Evolutionary conservation across 1,284 basidiomycete species (phyloP), one percentile per base, ranked within the genome.

Genomic region (Cystobasidium sp.): DNA sequence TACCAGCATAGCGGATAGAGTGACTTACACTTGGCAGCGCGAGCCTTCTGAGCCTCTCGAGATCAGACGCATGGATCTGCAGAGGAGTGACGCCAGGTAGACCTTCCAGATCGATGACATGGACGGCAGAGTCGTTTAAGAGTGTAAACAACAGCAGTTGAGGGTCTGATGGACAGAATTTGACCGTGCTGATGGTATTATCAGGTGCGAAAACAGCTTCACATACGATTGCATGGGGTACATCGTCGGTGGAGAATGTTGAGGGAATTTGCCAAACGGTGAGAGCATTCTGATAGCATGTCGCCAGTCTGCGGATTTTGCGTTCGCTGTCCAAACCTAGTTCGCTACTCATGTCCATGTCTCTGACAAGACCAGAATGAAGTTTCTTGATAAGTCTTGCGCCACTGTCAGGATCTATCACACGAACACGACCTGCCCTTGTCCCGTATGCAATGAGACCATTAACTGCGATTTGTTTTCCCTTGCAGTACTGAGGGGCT

Each of bases 401-500:
- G 10, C 70, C 70, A 12, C 39, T 64, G 18, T 39, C 43, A 10
- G 70, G 63, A 51, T 73, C 70, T n/a, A 73, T 73, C 20, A 73
- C 53, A 22, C 70, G 56, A 20, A 73, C 55, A 9, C 70, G 18
- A 9, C 70, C 70, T 18, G 63, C 70, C 3, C 70, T 31, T n/a
- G 70, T 73, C 14, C 59, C 37, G 39, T 73, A 73, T 24, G 63
- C 61, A 37, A 73, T 73, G 43, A 73, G 51, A 39, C 70, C 70
- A 43, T 73, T 65, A 14, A 59, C 70, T n/a, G 70, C 70, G 20
- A 73, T 73, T 31, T 73, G 70, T n/a, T 43, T 52, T 31, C 70
- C 70, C 31, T 47, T 55, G 14, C 62, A 44, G 22, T 46, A 58
- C 7, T 18, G 31, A 24, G 62, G 12, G 41, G 53, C 9, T 10